A percentile compares a stretch with the other conserved stretches of the same genome.
Conservation (phyloP, 208 protist genomes). For the Crithidia brevicula region DNA sequence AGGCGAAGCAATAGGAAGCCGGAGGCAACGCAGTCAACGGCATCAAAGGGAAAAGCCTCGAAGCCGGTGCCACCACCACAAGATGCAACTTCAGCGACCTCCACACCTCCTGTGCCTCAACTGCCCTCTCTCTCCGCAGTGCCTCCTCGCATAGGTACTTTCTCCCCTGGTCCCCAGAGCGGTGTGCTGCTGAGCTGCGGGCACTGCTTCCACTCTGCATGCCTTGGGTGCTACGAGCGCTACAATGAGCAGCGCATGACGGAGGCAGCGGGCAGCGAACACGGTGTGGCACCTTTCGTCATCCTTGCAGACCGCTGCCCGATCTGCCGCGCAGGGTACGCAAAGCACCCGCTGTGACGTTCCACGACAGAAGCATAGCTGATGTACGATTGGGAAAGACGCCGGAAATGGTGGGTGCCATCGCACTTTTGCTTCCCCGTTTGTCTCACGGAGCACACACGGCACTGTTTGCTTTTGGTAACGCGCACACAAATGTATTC, state of each 20-base stretch:
- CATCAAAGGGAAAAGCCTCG: not conserved
- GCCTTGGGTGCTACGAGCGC: constrained; percentile 74
- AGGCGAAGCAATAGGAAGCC: not conserved
- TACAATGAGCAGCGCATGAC: constrained; percentile 60
- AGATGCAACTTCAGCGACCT: no score
- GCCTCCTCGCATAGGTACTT: not conserved
- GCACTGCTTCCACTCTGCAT: constrained; percentile 80
- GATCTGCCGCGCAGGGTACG: constrained; percentile 81
- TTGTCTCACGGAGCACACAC: no score
- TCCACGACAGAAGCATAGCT: no score
- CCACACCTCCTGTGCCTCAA: not conserved
- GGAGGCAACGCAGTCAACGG: not conserved
- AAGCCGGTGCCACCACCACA: no score
- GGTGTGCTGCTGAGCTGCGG: constrained; percentile 86
- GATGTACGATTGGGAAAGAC: no score
- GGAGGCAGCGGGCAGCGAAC: constrained; percentile 2
- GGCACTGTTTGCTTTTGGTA: no score
- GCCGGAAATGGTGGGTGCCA: no score
- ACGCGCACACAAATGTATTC: no score
- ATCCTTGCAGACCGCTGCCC: constrained; percentile 56
- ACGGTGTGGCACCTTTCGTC: constrained; percentile 1
- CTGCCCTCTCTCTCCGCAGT: not conserved
- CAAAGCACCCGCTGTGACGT: constrained; percentile 69
- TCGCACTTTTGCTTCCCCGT: no score
- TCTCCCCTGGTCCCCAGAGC: not conserved